Evolutionary conservation across 352 stramenopile species (phyloP).

Genomic region (Phytophthora constricta): DNA sequence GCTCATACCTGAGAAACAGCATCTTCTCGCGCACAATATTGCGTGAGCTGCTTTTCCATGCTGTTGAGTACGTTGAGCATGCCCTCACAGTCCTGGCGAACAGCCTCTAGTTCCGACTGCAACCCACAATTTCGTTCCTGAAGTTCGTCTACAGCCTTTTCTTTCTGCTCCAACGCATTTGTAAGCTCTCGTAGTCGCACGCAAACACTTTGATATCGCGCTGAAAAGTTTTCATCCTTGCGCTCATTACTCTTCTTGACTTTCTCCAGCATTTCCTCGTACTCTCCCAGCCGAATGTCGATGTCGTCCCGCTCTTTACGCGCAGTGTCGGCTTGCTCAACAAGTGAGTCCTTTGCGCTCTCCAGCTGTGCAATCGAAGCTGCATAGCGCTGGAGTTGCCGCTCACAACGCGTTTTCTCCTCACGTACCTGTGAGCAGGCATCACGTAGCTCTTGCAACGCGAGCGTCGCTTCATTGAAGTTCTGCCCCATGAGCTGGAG

Average conservation of each 20-base stretch:
- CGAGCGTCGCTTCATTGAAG: slow-evolving; percentile 76
- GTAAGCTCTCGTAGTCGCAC: slow-evolving; percentile 69
- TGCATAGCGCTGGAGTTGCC: slow-evolving; percentile 74
- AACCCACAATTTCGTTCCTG: slow-evolving; percentile 49
- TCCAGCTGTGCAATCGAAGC: slow-evolving; percentile 71
- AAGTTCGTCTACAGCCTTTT: slow-evolving; percentile 57
- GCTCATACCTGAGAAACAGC: slow-evolving; percentile 65
- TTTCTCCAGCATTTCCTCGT: slow-evolving; percentile 62
- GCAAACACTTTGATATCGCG: slow-evolving; percentile 79
- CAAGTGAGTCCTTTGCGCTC: slow-evolving; percentile 53
- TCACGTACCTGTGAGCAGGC: slow-evolving; percentile 57
- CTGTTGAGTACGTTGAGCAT: slow-evolving; percentile 84
- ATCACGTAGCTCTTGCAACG: slow-evolving; percentile 71
- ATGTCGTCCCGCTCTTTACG: slow-evolving; percentile 42
- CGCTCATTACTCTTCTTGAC: slow-evolving; percentile 64
- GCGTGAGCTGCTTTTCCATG: slow-evolving; percentile 86
- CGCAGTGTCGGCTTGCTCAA: slow-evolving; percentile 42
- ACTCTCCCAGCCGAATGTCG: slow-evolving; percentile 65
- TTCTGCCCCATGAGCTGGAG: slow-evolving; percentile 75
- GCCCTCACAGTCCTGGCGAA: slow-evolving; percentile 79
- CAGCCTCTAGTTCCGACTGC: slow-evolving; percentile 65
- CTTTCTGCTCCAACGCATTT: slow-evolving; percentile 57
- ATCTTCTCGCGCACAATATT: slow-evolving; percentile 79
- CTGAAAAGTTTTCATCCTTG: slow-evolving; percentile 67
- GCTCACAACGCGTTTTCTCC: slow-evolving; percentile 72